phyloP scores from a whole-genome alignment of 176 grass and related monocot species.

The Raddia guianensis region DNA sequence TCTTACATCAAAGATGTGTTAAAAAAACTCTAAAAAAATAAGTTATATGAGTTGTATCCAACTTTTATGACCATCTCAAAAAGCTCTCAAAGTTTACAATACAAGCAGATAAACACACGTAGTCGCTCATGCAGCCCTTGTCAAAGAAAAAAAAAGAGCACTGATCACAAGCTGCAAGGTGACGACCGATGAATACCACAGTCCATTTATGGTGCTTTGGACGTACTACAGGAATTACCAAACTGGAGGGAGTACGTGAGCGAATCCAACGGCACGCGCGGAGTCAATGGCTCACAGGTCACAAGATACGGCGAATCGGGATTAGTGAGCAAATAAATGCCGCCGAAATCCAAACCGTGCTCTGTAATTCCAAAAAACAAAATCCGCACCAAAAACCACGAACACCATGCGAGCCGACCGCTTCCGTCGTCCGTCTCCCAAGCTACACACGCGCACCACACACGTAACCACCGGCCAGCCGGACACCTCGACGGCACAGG shows the following conservation, averaged over 20 bases:
- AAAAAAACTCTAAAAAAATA: too few relatives aligned
- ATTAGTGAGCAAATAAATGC: not conserved
- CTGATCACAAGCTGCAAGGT: not conserved
- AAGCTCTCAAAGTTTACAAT: too few relatives aligned
- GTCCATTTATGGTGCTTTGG: slow-evolving; percentile 20
- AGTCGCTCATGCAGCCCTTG: not conserved
- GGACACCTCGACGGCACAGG: not conserved
- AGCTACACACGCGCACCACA: not conserved
- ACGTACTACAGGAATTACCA: too few relatives aligned
- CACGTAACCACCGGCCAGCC: not conserved
- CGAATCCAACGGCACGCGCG: not conserved
- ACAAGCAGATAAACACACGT: too few relatives aligned
- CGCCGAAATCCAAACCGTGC: slow-evolving; percentile 23
- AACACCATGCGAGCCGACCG: too few relatives aligned
- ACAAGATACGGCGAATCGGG: not conserved
- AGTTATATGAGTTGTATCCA: too few relatives aligned
- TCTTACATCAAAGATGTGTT: too few relatives aligned
- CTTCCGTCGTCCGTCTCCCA: too few relatives aligned
- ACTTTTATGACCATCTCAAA: too few relatives aligned
- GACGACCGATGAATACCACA: not conserved
- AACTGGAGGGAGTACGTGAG: too few relatives aligned
- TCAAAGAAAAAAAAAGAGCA: not conserved
- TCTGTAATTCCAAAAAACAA: too few relatives aligned
- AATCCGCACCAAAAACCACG: too few relatives aligned
- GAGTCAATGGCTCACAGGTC: not conserved